phyloP scores from a whole-genome alignment of 306 rosid species.

The Herpetospermum pedunculosum region DNA sequence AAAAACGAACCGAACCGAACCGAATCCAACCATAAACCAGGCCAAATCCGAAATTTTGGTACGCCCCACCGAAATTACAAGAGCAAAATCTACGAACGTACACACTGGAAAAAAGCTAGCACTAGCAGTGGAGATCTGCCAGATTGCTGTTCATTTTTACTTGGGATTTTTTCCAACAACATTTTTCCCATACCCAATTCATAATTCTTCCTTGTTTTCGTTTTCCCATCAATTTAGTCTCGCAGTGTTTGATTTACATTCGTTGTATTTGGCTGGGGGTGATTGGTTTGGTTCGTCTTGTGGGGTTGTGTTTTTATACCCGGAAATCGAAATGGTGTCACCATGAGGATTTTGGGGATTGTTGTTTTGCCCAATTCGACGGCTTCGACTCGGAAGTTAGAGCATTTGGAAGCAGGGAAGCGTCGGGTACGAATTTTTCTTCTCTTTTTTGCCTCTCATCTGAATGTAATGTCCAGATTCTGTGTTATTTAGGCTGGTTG shows the following conservation, averaged over 20 bases:
- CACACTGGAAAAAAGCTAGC: neutral
- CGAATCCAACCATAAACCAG: too few species aligned
- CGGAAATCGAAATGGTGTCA: neutral
- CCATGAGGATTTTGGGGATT: neutral
- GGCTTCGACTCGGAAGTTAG: conserved; percentile 58
- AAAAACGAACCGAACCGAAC: too few species aligned
- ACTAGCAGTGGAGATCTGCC: conserved; percentile 9
- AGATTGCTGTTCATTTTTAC: conserved; percentile 1
- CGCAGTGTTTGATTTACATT: neutral
- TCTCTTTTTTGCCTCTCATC: neutral
- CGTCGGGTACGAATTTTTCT: conserved; percentile 56
- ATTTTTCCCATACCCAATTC: neutral
- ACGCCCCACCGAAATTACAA: neutral
- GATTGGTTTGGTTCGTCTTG: neutral
- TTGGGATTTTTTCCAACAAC: too few species aligned
- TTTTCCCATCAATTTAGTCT: neutral
- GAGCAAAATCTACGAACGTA: conserved; percentile 5
- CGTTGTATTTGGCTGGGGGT: neutral
- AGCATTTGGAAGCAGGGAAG: conserved; percentile 93
- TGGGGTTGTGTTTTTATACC: neutral
- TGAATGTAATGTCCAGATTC: neutral
- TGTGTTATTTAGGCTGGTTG: too few species aligned
- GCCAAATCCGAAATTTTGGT: too few species aligned
- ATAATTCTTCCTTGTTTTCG: neutral
- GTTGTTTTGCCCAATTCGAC: conserved; percentile 51